A percentile compares a stretch with the other conserved stretches of the same genome.
phyloP scores from a whole-genome alignment of 192 early-diverging fungal genomes.

The Linnemannia elongata region DNA sequence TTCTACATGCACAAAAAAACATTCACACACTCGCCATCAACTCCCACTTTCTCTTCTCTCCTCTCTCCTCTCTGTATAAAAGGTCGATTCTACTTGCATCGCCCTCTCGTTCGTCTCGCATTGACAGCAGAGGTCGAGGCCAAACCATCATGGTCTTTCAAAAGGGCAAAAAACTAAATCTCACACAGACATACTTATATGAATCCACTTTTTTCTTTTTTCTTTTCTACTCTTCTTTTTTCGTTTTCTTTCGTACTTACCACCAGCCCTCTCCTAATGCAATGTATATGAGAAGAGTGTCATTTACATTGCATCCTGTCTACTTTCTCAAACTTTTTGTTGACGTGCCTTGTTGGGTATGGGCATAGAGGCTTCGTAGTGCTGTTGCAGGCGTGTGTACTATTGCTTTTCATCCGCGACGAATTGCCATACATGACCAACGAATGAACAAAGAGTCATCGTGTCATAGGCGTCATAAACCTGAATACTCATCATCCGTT shows the following conservation, averaged over 20 bases:
- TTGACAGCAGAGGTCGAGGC: background rate
- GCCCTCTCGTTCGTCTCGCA: background rate
- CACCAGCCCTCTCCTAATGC: background rate
- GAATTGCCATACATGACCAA: background rate
- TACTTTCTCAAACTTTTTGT: background rate
- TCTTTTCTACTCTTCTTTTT: background rate
- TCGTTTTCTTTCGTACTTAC: background rate
- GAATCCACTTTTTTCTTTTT: background rate
- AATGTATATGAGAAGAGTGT: background rate
- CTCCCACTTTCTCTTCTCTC: background rate
- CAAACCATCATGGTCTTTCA: constrained; percentile 11
- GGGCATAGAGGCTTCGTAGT: background rate
- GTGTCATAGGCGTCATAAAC: background rate
- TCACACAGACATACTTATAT: background rate
- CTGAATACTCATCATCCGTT: background rate
- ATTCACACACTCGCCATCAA: background rate
- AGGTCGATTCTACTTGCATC: background rate
- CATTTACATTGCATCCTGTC: background rate
- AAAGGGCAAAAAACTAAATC: constrained; percentile 27
- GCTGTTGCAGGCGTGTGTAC: background rate
- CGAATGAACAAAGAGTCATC: background rate
- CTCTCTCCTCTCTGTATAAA: background rate
- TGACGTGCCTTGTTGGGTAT: background rate
- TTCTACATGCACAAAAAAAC: background rate
- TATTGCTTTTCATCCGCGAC: background rate